These are phyloP conservation scores for Lophiostoma macrostomum DNA, from an alignment of 495 filamentous ascomycete genomes.

Conservation along the genomic window DNA sequence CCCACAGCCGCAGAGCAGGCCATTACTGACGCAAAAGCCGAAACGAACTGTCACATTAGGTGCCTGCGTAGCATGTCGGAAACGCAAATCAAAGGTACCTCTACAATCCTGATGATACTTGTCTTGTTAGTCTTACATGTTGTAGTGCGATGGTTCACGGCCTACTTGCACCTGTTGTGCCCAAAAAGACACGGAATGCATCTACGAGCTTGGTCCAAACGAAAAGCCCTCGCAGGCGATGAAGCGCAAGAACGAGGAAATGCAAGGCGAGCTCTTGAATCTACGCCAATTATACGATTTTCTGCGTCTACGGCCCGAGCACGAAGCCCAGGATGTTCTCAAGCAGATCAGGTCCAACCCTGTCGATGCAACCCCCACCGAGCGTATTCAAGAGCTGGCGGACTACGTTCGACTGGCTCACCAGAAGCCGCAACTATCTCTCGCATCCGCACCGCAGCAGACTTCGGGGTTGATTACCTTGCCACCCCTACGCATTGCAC, in stretches of 20 bases:
- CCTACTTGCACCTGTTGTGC: slow-evolving; percentile 25
- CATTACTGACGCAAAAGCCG: slow-evolving; percentile 17
- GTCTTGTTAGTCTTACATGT: slow-evolving; percentile 1
- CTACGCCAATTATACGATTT: slow-evolving; percentile 26
- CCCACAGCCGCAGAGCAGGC: slow-evolving; percentile 8
- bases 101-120: neutral
- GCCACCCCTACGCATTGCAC: slow-evolving; percentile 15
- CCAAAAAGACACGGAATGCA: slow-evolving; percentile 24
- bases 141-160: slow-evolving; percentile 25
- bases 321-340: slow-evolving; percentile 20
- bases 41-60: slow-evolving; percentile 28
- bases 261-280: slow-evolving; percentile 26
- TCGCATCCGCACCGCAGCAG: neutral
- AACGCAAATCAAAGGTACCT: slow-evolving; percentile 24
- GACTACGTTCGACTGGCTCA: slow-evolving; percentile 12
- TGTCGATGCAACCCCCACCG: slow-evolving; percentile 1
- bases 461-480: neutral
- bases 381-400: slow-evolving; percentile 18
- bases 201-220: slow-evolving; percentile 26
- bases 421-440: neutral
- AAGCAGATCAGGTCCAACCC: slow-evolving; percentile 8
- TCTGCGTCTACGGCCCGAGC: slow-evolving; percentile 16
- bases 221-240: slow-evolving; percentile 28
- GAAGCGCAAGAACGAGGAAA: slow-evolving; percentile 31
- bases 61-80: slow-evolving; percentile 24